Base-by-base conservation (phyloP, 306 rosid genomes). In the Prunus mongolica region DNA sequence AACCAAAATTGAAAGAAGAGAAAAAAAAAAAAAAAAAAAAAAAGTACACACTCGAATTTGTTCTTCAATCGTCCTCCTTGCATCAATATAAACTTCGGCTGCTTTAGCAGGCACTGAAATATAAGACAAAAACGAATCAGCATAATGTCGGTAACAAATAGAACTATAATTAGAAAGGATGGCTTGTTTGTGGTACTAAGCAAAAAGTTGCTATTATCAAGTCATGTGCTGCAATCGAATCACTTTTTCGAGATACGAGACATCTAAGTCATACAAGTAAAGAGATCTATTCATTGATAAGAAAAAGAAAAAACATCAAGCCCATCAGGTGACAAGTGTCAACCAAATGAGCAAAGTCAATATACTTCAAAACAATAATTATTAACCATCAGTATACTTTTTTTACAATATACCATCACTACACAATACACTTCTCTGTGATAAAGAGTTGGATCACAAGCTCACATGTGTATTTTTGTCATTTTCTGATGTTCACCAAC, bases 51-150 rank as follows among this genome's bases (percentile, higher is more conserved):
- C 99, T 77, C 65, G 86, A 82, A 96, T 75, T 83, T 91, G 97
- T 76, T 92, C 98, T 86, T 92, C 99, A 45, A 91, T 66, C 46
- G 80, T 58, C 84, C 89, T 92, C 88, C 99, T 86, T 49, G 90
- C 67, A 76, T 96, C 98, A 86, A 96, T 65, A 89, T 96, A 96
- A 67, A 84, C 57, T 76, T 92, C 94, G 54, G 84, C 50, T 47
- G 93, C 88, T 89, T 96, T 96, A 51, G 91, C 91, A 74, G 98
- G 98, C 70, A 92, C 99, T 92, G 87, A 66, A 72, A 66, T 66
- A 65, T 82, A 2, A 69, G 66, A 63, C 67, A 82, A 82, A 69
- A 25, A 80, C 63, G 63, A 84, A 82, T 50, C 76, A 83, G 79
- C 65, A 71, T 25, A 68, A 4, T 25, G 22, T 24, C 11, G 3